These are phyloP conservation scores for Endotrypanum monterogeii DNA, from an alignment of 208 protist genomes.

Conservation along the genomic window DNA sequence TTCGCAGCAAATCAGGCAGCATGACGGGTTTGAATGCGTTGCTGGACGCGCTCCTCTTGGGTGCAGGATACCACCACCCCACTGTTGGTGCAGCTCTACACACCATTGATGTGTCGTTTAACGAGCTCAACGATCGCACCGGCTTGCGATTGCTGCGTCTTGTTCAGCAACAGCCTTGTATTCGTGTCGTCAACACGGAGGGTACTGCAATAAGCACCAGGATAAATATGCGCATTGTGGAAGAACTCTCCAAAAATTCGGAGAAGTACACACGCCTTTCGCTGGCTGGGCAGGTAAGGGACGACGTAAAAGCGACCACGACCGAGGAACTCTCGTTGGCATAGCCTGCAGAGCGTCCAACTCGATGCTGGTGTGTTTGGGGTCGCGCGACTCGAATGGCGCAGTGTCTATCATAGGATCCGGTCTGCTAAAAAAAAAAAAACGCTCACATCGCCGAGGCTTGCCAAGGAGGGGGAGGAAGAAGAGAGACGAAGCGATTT, in stretches of 20 bases:
- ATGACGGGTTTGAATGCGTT: slow-evolving; percentile 25
- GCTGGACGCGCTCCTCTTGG: slow-evolving; percentile 14
- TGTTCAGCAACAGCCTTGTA: slow-evolving; percentile 13
- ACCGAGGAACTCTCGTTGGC: no score
- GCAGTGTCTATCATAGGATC: no score
- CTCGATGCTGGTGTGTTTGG: no score
- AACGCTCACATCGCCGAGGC: neutral
- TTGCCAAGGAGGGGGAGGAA: neutral
- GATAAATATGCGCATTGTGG: slow-evolving; percentile 8
- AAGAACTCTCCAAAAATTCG: neutral
- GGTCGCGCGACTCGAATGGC: neutral
- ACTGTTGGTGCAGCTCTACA: slow-evolving; percentile 22
- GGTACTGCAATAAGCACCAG: slow-evolving; percentile 29
- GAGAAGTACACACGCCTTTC: neutral
- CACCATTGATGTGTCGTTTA: slow-evolving; percentile 41
- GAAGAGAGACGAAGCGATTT: neutral
- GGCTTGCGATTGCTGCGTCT: slow-evolving; percentile 37
- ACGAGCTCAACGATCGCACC: slow-evolving; percentile 35
- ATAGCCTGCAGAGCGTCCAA: no score
- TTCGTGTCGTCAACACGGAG: slow-evolving; percentile 32
- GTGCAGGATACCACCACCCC: neutral
- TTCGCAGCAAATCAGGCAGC: slow-evolving; percentile 17
- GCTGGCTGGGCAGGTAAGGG: neutral
- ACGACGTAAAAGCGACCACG: neutral
- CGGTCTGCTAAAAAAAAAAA: neutral